Base-by-base conservation (phyloP, 2,329 filamentous ascomycete genomes). In the Ceratocystis eucalypticola region DNA sequence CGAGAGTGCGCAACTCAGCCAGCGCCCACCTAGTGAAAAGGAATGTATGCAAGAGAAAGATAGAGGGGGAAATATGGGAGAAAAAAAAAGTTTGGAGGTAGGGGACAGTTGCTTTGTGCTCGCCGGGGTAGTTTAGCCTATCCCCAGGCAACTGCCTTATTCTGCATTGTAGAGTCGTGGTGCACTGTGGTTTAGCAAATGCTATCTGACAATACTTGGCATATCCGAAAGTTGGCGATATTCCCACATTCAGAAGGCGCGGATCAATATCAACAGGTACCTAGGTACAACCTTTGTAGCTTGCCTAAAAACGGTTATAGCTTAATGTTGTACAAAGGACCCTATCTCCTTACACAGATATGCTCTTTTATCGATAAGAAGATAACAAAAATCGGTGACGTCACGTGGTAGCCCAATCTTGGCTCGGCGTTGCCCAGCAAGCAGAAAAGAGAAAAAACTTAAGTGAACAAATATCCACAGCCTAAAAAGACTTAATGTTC, bases 391-490 rank as follows among this genome's bases (percentile, higher is more conserved):
- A 1, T 7, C 46, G 45, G 61, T 63, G 61, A 63, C 61, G 61
- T 63, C 61, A 63, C 61, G 61, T 63, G 61, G 61, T 17, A 57
- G 28, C 28, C 22, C 4, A 33, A 63, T 10, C 20, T 57, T 17
- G 53, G 30, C 4, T 33, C 22, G 20, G 46, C n/a, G 46, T 50
- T 50, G 17, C 46, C 46, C 25, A 37, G 33, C 33, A 37, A 37
- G 33, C 8, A 37, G 33, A 10, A 10, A 10, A 3, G 8, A 53
- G 6, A 12, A 53, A 53, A 53, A 53, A 57, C 17, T n/a, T n/a
- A 50, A 50, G 12, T 50, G 53, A 33, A 57, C 53, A 57, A 57
- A 57, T 57, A 30, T 57, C 53, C 53, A 30, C 53, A 62, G 59
- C n/a, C 33, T 45, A 63, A 48, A 46, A 48, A 22, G 50, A 53